A percentile compares a stretch with the other conserved stretches of the same genome.
phyloP scores from a whole-genome alignment of 2,329 filamentous ascomycete species.

The Sarocladium oryzae region DNA sequence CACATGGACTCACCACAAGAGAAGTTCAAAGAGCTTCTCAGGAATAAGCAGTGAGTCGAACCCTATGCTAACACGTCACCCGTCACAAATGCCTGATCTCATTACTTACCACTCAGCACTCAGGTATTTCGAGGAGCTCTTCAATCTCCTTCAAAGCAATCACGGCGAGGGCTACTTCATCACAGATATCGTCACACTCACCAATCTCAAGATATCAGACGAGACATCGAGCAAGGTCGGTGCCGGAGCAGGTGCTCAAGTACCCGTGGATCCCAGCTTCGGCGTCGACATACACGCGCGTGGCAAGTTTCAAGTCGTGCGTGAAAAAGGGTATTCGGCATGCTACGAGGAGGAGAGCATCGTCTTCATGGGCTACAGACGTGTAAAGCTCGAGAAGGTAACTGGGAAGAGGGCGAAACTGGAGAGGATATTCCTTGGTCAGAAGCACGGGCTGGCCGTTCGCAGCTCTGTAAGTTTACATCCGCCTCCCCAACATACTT shows the following conservation, averaged over 20 bases:
- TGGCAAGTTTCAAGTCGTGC: constrained; percentile 14
- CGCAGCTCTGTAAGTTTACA: constrained; percentile 14
- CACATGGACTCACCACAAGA: constrained; percentile 24
- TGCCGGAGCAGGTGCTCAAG: constrained; percentile 13
- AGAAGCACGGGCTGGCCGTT: constrained; percentile 26
- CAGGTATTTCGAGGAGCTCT: constrained; percentile 20
- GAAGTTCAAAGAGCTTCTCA: constrained; percentile 22
- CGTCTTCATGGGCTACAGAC: constrained; percentile 22
- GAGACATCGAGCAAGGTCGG: constrained; percentile 10
- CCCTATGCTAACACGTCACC: not conserved
- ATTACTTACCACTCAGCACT: not conserved
- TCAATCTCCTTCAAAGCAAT: constrained; percentile 18
- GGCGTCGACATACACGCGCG: constrained; percentile 16
- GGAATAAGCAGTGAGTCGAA: constrained; percentile 15
- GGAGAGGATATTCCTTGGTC: constrained; percentile 37
- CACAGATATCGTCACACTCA: constrained; percentile 21
- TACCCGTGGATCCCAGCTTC: constrained; percentile 17
- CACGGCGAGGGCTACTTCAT: constrained; percentile 21
- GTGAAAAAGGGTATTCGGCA: constrained; percentile 17
- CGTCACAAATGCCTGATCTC: not conserved
- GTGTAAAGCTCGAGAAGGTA: constrained; percentile 21
- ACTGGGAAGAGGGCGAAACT: constrained; percentile 19
- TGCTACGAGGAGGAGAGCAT: constrained; percentile 22
- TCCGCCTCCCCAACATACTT: no score
- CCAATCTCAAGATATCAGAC: constrained; percentile 19